Evolutionary conservation across 2,329 filamentous ascomycete species (phyloP).

Genomic region (Diaporthe velutina): DNA sequence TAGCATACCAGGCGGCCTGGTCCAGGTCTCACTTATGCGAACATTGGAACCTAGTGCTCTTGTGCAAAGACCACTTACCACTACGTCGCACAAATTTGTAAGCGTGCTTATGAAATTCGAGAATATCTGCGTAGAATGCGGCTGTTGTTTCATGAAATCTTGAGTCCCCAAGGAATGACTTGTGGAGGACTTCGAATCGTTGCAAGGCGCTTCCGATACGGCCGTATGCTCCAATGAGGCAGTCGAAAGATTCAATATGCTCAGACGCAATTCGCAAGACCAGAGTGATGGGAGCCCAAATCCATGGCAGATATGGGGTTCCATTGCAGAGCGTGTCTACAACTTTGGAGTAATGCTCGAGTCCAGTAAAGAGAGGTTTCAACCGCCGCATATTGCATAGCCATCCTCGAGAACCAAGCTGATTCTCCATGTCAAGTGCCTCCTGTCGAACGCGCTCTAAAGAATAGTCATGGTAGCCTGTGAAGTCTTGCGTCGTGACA

Average conservation of each 20-base stretch:
- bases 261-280: conserved; percentile 50
- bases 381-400: conserved; percentile 60
- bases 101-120: conserved; percentile 60
- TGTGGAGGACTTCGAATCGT: conserved; percentile 56
- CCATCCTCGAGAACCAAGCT: conserved; percentile 52
- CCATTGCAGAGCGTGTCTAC: conserved; percentile 61
- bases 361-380: conserved; percentile 54
- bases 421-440: conserved; percentile 53
- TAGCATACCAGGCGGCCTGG: too few relatives aligned
- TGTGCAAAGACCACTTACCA: conserved; percentile 42
- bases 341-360: conserved; percentile 56
- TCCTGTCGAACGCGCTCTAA: conserved; percentile 54
- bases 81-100: conserved; percentile 59
- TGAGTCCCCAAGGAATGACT: conserved; percentile 48
- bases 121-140: conserved; percentile 61
- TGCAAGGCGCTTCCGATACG: conserved; percentile 54
- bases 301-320: conserved; percentile 58
- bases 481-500: conserved; percentile 39
- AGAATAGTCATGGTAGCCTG: conserved; percentile 47
- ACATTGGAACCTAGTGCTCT: too few relatives aligned
- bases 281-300: conserved; percentile 60
- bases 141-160: conserved; percentile 57
- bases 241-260: conserved; percentile 56
- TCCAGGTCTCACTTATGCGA: too few relatives aligned
- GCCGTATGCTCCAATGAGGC: conserved; percentile 54